Evolutionary conservation across 176 grass and related monocot genomes (phyloP).

Genomic region (Panicum miliaceum): DNA sequence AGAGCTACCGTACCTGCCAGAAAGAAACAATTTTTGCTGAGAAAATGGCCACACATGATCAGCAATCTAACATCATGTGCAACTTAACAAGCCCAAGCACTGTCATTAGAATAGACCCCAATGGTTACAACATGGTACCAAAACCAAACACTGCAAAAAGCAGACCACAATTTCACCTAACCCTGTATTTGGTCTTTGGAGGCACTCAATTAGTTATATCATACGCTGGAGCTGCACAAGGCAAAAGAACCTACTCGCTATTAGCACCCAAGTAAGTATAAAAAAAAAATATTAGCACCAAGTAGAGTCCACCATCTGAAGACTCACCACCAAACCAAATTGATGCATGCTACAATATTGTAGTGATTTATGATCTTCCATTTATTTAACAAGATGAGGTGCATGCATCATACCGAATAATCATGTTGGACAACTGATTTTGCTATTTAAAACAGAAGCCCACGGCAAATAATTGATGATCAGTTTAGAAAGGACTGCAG

Average conservation of each 20-base stretch:
- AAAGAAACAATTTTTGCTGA: not conserved
- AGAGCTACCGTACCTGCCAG: not conserved
- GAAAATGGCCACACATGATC: not conserved
- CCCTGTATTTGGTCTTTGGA: slow-evolving; percentile 2
- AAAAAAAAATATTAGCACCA: not conserved
- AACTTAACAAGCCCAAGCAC: not conserved
- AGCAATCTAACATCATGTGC: not conserved
- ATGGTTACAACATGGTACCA: not conserved
- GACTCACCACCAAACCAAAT: not conserved
- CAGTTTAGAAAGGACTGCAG: not conserved
- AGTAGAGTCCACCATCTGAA: not conserved
- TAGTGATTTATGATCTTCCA: not conserved
- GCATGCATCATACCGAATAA: too few species aligned
- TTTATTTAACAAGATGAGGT: not conserved
- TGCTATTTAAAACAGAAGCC: too few species aligned
- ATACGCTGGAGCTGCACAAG: not conserved
- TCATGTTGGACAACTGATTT: too few species aligned
- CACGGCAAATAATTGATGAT: too few species aligned
- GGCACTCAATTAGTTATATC: not conserved
- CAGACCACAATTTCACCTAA: not conserved
- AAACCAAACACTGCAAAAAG: not conserved
- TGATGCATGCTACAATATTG: not conserved
- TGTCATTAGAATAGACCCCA: not conserved
- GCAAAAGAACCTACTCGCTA: too few species aligned
- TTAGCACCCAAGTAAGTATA: not conserved